Base-by-base conservation (phyloP, 495 filamentous ascomycete species). In the Baudoinia panamericana region DNA sequence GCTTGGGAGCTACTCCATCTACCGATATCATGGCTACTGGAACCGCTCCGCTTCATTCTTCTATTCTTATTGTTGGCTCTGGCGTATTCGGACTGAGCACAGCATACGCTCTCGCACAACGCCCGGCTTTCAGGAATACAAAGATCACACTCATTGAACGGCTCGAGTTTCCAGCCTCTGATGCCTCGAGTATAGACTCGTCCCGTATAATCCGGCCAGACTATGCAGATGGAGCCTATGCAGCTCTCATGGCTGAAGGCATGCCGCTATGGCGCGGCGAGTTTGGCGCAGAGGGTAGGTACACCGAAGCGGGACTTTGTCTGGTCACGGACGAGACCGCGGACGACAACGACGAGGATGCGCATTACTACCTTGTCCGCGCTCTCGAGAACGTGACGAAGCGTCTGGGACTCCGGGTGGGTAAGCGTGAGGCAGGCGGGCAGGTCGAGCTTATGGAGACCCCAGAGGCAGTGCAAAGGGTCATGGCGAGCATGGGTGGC, bases 221-320 rank as follows among this genome's bases (percentile, higher is more conserved):
- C 64, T 94, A 94, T 56, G 68, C 75, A 2, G 70, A 83, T 55
- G 61, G 71, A 2, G 71, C 69, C 2, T 93, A 95, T 57, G 68
- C 80, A 9, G 57, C 63, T 7, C 75, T 95, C 31, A 81, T 73
- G 5, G 62, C 70, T 0, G 57, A 67, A 5, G 86, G 84, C 4
- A 80, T 81, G 36, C 52, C 59, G 15, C 62, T 65, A 54, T 96
- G 88, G 88, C 73, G 84, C 12, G 67, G 65, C 31, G 66, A 64
- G 36, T 68, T 68, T 43, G 82, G 81, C 34, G 67, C 63, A 1
- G 62, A 79, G 12, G 76, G 75, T 1, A 67, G 81, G 4, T 95
- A 94, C 60, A 64, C 63, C 17, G 80, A 95, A 56, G 71, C 66
- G 34, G 90, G 90, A 0, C 62, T 94, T 5, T 53, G 83, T 12